phyloP scores from a whole-genome alignment of 164 flowering plant species.

The Berberis vulgaris region DNA sequence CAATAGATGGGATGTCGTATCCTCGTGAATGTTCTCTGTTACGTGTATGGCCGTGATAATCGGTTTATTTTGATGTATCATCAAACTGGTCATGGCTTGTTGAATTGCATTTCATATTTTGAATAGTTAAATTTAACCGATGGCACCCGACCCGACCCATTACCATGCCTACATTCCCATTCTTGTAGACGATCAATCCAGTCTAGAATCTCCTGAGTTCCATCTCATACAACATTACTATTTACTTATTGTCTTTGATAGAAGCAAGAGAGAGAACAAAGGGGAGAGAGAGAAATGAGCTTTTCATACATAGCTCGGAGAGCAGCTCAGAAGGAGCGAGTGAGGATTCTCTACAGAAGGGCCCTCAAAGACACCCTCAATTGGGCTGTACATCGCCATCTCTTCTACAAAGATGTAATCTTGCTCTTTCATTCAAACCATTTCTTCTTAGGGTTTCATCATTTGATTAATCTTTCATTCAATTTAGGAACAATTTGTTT shows the following conservation, averaged over 20 bases:
- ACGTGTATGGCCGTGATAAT: too few species aligned
- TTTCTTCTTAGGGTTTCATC: background rate
- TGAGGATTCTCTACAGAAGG: slow-evolving; percentile 78
- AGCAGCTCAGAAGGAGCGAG: slow-evolving; percentile 95
- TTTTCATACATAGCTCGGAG: slow-evolving; percentile 54
- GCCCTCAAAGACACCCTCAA: slow-evolving; percentile 91
- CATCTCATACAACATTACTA: background rate
- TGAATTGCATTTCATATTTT: too few species aligned
- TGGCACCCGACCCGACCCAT: background rate
- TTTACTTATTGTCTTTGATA: background rate
- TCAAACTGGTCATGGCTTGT: too few species aligned
- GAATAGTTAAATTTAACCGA: background rate
- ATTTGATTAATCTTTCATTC: background rate
- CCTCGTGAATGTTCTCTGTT: too few species aligned
- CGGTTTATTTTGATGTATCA: too few species aligned
- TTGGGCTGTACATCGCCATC: slow-evolving; percentile 98
- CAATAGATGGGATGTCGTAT: too few species aligned
- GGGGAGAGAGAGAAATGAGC: slow-evolving; percentile 8
- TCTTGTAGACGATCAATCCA: too few species aligned
- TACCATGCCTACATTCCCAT: too few species aligned
- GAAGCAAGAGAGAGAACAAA: slow-evolving; percentile 2
- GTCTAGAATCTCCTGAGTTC: background rate
- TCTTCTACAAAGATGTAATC: slow-evolving; percentile 78
- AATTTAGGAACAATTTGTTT: background rate
- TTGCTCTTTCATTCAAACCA: slow-evolving; percentile 4